Evolutionary conservation across 805 yeast genomes (phyloP).

Genomic region (Metschnikowia koreensis): DNA sequence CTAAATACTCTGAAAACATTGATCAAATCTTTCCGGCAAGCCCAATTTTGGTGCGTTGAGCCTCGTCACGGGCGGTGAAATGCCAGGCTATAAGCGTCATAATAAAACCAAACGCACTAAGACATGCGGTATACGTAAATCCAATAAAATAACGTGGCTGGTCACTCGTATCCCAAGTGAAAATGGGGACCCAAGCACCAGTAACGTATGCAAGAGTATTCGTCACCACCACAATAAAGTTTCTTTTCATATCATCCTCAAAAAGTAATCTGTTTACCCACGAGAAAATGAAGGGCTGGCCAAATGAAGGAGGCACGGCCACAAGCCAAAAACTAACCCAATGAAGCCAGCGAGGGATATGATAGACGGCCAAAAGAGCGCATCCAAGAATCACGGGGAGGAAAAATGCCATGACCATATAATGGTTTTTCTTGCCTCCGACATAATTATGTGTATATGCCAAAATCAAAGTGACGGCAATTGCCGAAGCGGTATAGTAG

Average conservation of each 20-base stretch:
- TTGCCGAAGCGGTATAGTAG: constrained; percentile 36
- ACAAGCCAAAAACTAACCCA: constrained; percentile 50
- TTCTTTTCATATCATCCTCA: not conserved
- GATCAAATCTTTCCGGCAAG: not conserved
- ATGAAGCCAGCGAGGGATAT: constrained; percentile 47
- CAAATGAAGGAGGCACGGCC: constrained; percentile 49
- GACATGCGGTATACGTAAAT: not conserved
- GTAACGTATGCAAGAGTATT: not conserved
- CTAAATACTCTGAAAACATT: no score
- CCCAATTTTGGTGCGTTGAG: not conserved
- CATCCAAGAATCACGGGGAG: constrained; percentile 41
- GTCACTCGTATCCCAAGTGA: not conserved
- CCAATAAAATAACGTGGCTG: not conserved
- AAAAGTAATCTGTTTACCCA: constrained; percentile 49
- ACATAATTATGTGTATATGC: constrained; percentile 38
- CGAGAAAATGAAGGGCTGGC: constrained; percentile 54
- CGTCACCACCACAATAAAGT: not conserved
- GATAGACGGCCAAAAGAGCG: constrained; percentile 46
- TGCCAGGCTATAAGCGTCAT: not conserved
- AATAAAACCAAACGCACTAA: not conserved
- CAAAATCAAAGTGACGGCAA: constrained; percentile 33
- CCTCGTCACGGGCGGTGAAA: not conserved
- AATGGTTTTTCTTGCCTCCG: constrained; percentile 34
- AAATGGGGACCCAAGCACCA: not conserved
- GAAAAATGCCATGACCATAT: constrained; percentile 38